phyloP scores from a whole-genome alignment of 108 stramenopile species.

The Skeletonema marinoi region DNA sequence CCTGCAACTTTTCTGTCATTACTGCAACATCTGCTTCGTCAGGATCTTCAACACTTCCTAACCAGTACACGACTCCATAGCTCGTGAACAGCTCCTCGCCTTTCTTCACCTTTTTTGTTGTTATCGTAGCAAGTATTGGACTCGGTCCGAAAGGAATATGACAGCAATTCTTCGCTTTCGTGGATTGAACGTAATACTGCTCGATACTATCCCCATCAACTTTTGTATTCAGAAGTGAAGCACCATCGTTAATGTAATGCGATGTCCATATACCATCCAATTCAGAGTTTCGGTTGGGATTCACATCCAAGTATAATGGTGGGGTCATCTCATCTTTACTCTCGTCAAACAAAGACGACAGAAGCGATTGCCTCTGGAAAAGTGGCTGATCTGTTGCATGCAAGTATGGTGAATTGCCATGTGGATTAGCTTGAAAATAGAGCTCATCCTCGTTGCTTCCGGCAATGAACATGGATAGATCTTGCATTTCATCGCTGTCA shows the following conservation, averaged over 20 bases:
- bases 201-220: conserved; percentile 35
- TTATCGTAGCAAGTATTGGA: conserved; percentile 35
- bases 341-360: conserved; percentile 13
- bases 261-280: conserved; percentile 35
- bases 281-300: conserved; percentile 38
- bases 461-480: conserved; percentile 29
- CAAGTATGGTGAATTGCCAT: conserved; percentile 40
- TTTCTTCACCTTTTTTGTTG: conserved; percentile 44
- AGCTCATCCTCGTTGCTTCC: conserved; percentile 10
- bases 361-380: conserved; percentile 31
- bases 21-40: not conserved
- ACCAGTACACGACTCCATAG: conserved; percentile 43
- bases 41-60: conserved; percentile 12
- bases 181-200: conserved; percentile 45
- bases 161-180: conserved; percentile 46
- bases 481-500: conserved; percentile 11
- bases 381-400: conserved; percentile 52
- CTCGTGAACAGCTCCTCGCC: conserved; percentile 37
- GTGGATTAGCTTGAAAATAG: conserved; percentile 31
- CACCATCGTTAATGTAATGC: conserved; percentile 59
- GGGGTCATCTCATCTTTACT: conserved; percentile 21
- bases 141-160: conserved; percentile 40
- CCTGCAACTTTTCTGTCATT: conserved; percentile 27
- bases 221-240: conserved; percentile 18
- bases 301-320: conserved; percentile 53